A percentile compares a stretch with the other conserved stretches of the same genome.
These are phyloP conservation scores for Euphorbia schlechtendalii DNA, from an alignment of 441 rosid genomes.

Conservation along the genomic window DNA sequence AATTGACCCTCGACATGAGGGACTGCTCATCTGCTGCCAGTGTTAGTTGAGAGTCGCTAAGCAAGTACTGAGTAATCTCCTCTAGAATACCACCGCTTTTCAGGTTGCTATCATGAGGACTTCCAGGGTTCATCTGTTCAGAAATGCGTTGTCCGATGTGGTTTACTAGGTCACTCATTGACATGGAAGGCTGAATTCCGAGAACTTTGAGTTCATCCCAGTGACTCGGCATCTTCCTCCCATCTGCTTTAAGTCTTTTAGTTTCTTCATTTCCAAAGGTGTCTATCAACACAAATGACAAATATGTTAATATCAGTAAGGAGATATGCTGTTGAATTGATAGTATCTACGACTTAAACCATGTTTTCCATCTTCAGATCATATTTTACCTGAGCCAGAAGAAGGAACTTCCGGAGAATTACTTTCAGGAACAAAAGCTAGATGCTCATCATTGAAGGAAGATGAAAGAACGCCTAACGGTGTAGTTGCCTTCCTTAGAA, in stretches of 20 bases:
- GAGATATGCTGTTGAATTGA: too few species aligned
- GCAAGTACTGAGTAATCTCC: slow-evolving; percentile 40
- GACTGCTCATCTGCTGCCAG: slow-evolving; percentile 30
- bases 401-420: slow-evolving; percentile 27
- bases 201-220: slow-evolving; percentile 33
- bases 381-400: slow-evolving; percentile 41
- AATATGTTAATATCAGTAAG: too few species aligned
- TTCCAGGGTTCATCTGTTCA: slow-evolving; percentile 27
- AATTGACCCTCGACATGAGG: slow-evolving; percentile 43
- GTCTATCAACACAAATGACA: slow-evolving; percentile 26
- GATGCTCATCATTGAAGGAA: slow-evolving; percentile 24
- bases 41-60: slow-evolving; percentile 31
- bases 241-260: slow-evolving; percentile 4
- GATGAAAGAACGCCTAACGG: slow-evolving; percentile 31
- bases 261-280: slow-evolving; percentile 25
- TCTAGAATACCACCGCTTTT: slow-evolving; percentile 27
- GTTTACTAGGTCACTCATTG: slow-evolving; percentile 39
- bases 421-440: slow-evolving; percentile 24
- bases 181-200: slow-evolving; percentile 36
- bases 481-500: slow-evolving; percentile 26
- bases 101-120: slow-evolving; percentile 15
- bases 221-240: slow-evolving; percentile 13
- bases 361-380: too few species aligned
- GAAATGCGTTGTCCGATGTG: slow-evolving; percentile 40
- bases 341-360: too few species aligned